Evolutionary conservation across 176 grass and related monocot genomes (phyloP).

Genomic region (Saccharum officinarum): DNA sequence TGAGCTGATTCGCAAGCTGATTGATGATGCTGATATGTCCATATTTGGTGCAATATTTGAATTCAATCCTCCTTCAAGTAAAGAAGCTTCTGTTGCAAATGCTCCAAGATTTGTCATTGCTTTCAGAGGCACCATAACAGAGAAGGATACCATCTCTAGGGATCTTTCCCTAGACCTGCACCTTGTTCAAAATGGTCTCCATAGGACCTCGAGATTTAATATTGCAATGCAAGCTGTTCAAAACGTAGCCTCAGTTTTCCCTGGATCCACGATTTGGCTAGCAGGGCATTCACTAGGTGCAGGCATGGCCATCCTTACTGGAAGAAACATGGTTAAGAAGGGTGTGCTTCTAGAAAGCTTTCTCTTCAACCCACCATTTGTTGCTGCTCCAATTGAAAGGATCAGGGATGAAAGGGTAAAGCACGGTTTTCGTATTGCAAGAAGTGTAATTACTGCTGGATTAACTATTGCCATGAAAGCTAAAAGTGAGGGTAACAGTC

Average conservation of each 20-base stretch:
- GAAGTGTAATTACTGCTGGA: slow-evolving; percentile 78
- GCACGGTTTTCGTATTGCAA: slow-evolving; percentile 80
- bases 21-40: slow-evolving; percentile 85
- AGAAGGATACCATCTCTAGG: slow-evolving; percentile 76
- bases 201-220: slow-evolving; percentile 71
- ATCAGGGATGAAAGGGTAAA: slow-evolving; percentile 84
- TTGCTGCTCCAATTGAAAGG: slow-evolving; percentile 77
- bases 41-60: slow-evolving; percentile 90
- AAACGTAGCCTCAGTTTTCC: slow-evolving; percentile 64
- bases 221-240: slow-evolving; percentile 94
- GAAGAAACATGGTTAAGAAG: slow-evolving; percentile 91
- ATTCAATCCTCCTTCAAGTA: slow-evolving; percentile 54
- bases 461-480: slow-evolving; percentile 74
- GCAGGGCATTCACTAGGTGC: slow-evolving; percentile 83
- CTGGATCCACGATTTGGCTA: slow-evolving; percentile 66
- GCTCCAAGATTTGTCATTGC: slow-evolving; percentile 82
- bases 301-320: slow-evolving; percentile 74
- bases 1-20: slow-evolving; percentile 70
- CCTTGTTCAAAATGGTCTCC: slow-evolving; percentile 76
- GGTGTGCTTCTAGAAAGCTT: slow-evolving; percentile 68
- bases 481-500: slow-evolving; percentile 34
- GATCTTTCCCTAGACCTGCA: slow-evolving; percentile 76
- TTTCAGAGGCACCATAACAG: slow-evolving; percentile 89
- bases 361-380: slow-evolving; percentile 94
- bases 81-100: slow-evolving; percentile 46